Evolutionary conservation across 148 eudicot genomes (phyloP).

Genomic region (Heliosperma pusillum): DNA sequence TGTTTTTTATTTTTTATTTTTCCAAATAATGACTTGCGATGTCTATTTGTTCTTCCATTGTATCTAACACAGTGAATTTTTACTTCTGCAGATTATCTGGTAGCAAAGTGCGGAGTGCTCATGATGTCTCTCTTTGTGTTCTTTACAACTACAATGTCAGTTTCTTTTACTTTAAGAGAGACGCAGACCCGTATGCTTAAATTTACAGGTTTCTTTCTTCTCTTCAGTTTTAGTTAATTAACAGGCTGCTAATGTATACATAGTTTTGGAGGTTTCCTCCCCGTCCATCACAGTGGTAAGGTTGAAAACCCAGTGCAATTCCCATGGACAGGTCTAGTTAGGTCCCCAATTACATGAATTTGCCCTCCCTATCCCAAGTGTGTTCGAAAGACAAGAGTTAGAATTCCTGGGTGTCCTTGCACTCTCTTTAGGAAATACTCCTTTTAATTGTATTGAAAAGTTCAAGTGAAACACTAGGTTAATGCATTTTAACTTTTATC

Average conservation of each 20-base stretch:
- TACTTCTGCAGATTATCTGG: slow-evolving; percentile 81
- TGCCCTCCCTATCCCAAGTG: background rate
- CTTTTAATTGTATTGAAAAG: background rate
- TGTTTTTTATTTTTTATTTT: background rate
- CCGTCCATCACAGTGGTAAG: background rate
- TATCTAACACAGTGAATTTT: slow-evolving; percentile 4
- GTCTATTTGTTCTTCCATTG: slow-evolving; percentile 9
- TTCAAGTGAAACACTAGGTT: background rate
- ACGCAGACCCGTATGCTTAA: slow-evolving; percentile 98
- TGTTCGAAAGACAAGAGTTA: background rate
- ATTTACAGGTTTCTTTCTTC: slow-evolving; percentile 72
- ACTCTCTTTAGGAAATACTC: background rate
- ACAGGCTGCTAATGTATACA: slow-evolving; percentile 11
- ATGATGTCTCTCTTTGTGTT: slow-evolving; percentile 99
- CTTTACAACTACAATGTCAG: slow-evolving; percentile 99
- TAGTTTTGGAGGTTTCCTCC: background rate
- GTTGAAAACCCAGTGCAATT: background rate
- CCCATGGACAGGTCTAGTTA: slow-evolving; percentile 2
- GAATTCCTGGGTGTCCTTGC: background rate
- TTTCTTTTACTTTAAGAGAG: slow-evolving; percentile 95
- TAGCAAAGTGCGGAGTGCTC: slow-evolving; percentile 92
- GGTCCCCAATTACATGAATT: background rate
- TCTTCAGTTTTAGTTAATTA: background rate
- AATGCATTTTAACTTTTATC: background rate
- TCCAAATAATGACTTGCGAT: background rate